Evolutionary conservation across 331 rosid species (phyloP).

Genomic region (Cydonia oblonga): DNA sequence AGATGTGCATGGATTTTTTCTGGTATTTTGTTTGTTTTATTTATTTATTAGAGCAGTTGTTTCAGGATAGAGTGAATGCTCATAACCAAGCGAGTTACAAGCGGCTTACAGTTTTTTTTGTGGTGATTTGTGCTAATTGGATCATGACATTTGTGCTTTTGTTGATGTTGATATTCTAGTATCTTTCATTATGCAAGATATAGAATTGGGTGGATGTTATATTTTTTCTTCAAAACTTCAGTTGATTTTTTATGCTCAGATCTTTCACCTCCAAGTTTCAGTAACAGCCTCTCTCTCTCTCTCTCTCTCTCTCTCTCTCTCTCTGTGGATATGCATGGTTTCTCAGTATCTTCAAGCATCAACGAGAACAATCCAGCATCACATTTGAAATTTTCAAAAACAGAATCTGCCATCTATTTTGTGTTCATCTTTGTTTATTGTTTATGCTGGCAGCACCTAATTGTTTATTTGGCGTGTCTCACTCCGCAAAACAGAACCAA

Average conservation of each 20-base stretch:
- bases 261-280: not conserved
- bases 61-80: too few species aligned
- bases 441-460: constrained; percentile 29
- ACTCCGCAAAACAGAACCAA: constrained; percentile 24
- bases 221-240: not conserved
- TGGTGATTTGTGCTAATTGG: not conserved
- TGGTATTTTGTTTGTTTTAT: not conserved
- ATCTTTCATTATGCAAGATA: not conserved
- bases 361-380: not conserved
- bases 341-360: constrained; percentile 1
- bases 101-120: not conserved
- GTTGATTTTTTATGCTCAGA: not conserved
- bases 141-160: constrained; percentile 3
- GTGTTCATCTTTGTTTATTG: constrained; percentile 1
- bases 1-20: constrained; percentile 4
- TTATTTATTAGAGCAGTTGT: not conserved
- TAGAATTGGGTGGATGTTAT: not conserved
- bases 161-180: not conserved
- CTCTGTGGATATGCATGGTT: not conserved
- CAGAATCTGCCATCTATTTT: constrained; percentile 20
- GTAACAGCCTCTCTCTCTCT: not conserved
- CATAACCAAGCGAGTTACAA: too few species aligned
- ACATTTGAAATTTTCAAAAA: constrained; percentile 23
- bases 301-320: not conserved
- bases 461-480: constrained; percentile 25